phyloP scores from a whole-genome alignment of 768 basidiomycete species.

The Leccinum uliginosum region DNA sequence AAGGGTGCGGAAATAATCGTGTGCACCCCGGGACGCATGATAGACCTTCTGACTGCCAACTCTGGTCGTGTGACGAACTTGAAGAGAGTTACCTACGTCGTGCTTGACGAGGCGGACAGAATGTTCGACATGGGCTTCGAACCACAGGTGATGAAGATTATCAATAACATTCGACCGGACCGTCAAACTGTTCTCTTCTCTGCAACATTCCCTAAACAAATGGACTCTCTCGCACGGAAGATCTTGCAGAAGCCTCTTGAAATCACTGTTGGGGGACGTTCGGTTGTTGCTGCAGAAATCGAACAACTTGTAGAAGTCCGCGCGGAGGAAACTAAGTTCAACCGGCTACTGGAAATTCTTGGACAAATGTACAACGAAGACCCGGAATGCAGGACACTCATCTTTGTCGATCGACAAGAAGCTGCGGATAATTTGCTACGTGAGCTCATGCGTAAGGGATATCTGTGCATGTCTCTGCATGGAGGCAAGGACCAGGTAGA shows the following conservation, averaged over 20 bases:
- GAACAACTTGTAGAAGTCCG: conserved; percentile 98
- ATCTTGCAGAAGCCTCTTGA: conserved; percentile 91
- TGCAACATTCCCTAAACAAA: conserved; percentile 97
- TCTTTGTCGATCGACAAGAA: conserved; percentile 98
- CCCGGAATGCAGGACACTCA: conserved; percentile 86
- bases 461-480: conserved; percentile 94
- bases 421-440: conserved; percentile 93
- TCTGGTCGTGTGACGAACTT: conserved; percentile 97
- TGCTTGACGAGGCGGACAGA: conserved; percentile 98
- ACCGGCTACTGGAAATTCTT: conserved; percentile 89
- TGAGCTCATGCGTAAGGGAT: conserved; percentile 93
- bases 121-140: conserved; percentile 99
- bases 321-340: conserved; percentile 90
- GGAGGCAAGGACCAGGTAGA: conserved; percentile 99
- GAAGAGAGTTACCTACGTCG: conserved; percentile 95
- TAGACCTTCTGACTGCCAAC: conserved; percentile 96
- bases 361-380: conserved; percentile 98
- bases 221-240: conserved; percentile 96
- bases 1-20: conserved; percentile 99
- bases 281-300: conserved; percentile 96
- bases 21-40: conserved; percentile 98
- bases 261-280: conserved; percentile 97
- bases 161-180: conserved; percentile 97
- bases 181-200: conserved; percentile 98
- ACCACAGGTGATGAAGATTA: conserved; percentile 99